Evolutionary conservation across 805 yeast species (phyloP), one percentile per base, ranked within the genome.

Genomic region (Starmerella apis): DNA sequence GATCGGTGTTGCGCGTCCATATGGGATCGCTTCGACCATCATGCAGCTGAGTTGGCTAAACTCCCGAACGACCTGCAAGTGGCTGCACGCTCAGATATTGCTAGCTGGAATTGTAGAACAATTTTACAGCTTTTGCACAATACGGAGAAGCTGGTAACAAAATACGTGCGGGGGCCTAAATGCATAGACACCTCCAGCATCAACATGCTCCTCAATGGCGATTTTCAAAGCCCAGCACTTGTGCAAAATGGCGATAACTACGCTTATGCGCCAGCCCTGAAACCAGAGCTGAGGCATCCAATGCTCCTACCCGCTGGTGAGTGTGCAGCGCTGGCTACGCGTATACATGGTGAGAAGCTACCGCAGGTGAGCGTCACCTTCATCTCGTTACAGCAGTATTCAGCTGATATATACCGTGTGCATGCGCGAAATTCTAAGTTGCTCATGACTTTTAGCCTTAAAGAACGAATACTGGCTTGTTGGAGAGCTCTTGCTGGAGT

Each of bases 401-500:
- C 27, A 13, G 30, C 33, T 23, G 31, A 16, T 8, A 19, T 39
- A 6, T 22, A 22, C 33, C 45, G 44, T 14, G 16, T 18, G 3
- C 32, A 38, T 25, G 20, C 31, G 18, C 39, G 30, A 2, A 43
- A 46, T 38, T 24, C 19, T 14, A 24, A 11, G 19, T 19, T 14
- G 35, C 48, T 51, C 31, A 19, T 55, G 52, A 30, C 51, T 24
- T n/a, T 28, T 6, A 30, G 43, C 3, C 46, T 53, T n/a, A 47
- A 48, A 10, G 46, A 49, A 2, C 22, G 11, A 2, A 30, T 59
- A 6, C 23, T 27, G 2, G 23, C 14, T 10, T 33, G 41, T 9
- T 59, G 60, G 60, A 16, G 24, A 4, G 25, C 5, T n/a, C 42
- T 58, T 13, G 48, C 54, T 2, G 36, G 24, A 1, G 54, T 59